A percentile compares a stretch with the other conserved stretches of the same genome.
Evolutionary conservation across 805 yeast genomes (phyloP).

Genomic region (Komagataella mondaviorum): DNA sequence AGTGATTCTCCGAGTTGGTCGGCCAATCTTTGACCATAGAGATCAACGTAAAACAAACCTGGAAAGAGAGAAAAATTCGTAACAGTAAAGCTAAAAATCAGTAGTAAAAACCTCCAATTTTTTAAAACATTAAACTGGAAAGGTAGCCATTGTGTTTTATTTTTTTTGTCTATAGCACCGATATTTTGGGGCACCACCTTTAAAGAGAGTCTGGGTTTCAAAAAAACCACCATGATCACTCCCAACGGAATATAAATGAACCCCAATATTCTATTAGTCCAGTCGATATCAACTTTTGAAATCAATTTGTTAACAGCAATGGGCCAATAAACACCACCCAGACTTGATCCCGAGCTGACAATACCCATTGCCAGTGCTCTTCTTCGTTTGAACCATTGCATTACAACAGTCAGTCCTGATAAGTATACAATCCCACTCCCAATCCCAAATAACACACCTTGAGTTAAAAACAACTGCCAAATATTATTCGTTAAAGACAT

Average conservation of each 20-base stretch:
- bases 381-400: conserved; percentile 33
- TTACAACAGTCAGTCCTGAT: conserved; percentile 28
- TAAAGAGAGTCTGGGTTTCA: conserved; percentile 17
- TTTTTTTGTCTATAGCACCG: background rate
- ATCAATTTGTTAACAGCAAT: conserved; percentile 26
- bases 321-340: conserved; percentile 39
- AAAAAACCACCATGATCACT: conserved; percentile 15
- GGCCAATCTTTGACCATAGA: conserved; percentile 5
- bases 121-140: conserved; percentile 5
- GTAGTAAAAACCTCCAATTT: conserved; percentile 4
- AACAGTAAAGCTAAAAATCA: conserved; percentile 2
- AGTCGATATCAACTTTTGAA: conserved; percentile 23
- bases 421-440: conserved; percentile 30
- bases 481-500: conserved; percentile 28
- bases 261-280: conserved; percentile 29
- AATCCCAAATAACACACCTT: conserved; percentile 35
- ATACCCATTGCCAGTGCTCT: conserved; percentile 36
- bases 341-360: conserved; percentile 31
- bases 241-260: conserved; percentile 9
- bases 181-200: too few species aligned
- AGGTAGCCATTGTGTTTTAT: conserved; percentile 2
- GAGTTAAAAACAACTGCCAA: conserved; percentile 40
- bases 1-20: background rate
- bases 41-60: conserved; percentile 12
- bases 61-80: conserved; percentile 19